Evolutionary conservation across 495 filamentous ascomycete genomes (phyloP).

Genomic region (Aspergillus sclerotioniger): DNA sequence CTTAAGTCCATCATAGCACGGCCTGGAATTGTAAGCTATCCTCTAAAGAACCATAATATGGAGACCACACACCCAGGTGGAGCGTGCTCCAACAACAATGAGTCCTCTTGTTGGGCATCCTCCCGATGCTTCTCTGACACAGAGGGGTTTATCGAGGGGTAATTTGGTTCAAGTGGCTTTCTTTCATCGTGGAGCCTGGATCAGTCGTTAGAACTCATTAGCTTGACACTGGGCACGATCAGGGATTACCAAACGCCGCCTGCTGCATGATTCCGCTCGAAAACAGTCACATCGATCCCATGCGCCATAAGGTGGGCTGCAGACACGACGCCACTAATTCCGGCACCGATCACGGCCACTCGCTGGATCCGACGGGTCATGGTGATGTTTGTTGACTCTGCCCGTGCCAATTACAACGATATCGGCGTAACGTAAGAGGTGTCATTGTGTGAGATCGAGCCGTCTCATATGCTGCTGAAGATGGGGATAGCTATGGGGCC

Average conservation of each 20-base stretch:
- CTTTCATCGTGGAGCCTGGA: conserved; percentile 58
- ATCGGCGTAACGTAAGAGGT: not conserved
- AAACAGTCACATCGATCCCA: conserved; percentile 61
- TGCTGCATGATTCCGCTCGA: conserved; percentile 56
- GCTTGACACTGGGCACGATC: not conserved
- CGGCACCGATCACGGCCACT: conserved; percentile 69
- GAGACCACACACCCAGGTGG: conserved; percentile 45
- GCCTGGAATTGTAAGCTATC: conserved; percentile 28
- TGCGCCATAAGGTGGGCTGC: conserved; percentile 59
- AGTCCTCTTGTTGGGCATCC: conserved; percentile 19
- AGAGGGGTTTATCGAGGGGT: conserved; percentile 51
- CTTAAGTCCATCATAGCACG: conserved; percentile 58
- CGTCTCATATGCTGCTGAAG: not conserved
- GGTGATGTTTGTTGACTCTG: conserved; percentile 1
- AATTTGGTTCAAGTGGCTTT: conserved; percentile 53
- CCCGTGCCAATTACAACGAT: not conserved
- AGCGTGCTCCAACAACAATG: conserved; percentile 39
- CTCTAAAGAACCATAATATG: not conserved
- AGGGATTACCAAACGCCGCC: conserved; percentile 62
- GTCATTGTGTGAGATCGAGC: not conserved
- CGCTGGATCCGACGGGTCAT: conserved; percentile 33
- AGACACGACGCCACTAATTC: conserved; percentile 64
- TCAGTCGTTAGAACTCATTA: not conserved
- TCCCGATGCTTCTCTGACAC: conserved; percentile 27
- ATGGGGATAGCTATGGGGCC: not conserved